A percentile compares a stretch with the other conserved stretches of the same genome.
phyloP scores from a whole-genome alignment of 805 yeast genomes.

The Yamadazyma akitaensis region DNA sequence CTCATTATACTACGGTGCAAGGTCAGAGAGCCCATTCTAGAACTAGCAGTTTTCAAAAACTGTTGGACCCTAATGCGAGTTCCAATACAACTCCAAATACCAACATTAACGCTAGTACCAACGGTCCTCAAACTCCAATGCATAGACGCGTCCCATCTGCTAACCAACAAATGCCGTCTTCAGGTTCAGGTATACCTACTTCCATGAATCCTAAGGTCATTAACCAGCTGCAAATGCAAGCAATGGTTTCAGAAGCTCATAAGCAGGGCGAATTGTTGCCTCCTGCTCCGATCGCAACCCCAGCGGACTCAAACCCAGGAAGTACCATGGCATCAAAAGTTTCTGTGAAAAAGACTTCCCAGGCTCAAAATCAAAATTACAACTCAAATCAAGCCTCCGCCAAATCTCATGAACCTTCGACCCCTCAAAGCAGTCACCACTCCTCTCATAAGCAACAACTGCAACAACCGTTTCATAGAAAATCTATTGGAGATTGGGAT shows the following conservation, averaged over 20 bases:
- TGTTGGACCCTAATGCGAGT: not conserved
- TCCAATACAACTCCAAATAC: not conserved
- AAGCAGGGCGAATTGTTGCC: constrained; percentile 25
- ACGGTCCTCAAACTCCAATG: constrained; percentile 13
- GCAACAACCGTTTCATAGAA: constrained; percentile 66
- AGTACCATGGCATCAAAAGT: constrained; percentile 9
- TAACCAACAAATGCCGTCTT: constrained; percentile 6
- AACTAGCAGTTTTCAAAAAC: constrained; percentile 11
- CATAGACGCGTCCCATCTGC: constrained; percentile 12
- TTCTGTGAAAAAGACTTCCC: constrained; percentile 5
- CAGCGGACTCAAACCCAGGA: constrained; percentile 6
- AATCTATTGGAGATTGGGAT: constrained; percentile 95
- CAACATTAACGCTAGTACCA: not conserved
- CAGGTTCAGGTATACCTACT: constrained; percentile 5
- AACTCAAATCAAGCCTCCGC: not conserved
- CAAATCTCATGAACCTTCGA: not conserved
- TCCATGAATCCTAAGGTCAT: constrained; percentile 11
- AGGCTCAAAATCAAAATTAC: not conserved
- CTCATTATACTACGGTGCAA: constrained; percentile 12
- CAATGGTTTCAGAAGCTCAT: constrained; percentile 1
- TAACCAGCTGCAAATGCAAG: constrained; percentile 5
- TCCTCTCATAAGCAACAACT: not conserved
- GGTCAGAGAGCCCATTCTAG: constrained; percentile 16
- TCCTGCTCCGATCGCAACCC: constrained; percentile 24
- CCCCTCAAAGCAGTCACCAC: constrained; percentile 2